Percentiles rank a stretch among this genome's conserved stretches.
Evolutionary conservation across 306 rosid species (phyloP).

Genomic region (Adenanthera pavonina): DNA sequence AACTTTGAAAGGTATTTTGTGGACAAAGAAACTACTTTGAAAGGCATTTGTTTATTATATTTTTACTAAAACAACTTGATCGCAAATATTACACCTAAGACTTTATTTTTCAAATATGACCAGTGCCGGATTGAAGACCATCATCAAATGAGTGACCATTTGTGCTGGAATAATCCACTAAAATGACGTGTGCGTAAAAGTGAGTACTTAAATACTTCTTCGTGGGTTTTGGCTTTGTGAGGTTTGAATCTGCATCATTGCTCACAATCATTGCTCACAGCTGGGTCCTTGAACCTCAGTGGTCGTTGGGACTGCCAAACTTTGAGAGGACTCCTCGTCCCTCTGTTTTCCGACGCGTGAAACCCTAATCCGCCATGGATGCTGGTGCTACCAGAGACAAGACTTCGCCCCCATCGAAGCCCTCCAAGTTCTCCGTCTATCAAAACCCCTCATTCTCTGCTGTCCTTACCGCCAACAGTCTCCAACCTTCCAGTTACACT

Average conservation of each 20-base stretch:
- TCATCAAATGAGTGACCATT: background rate
- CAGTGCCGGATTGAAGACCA: background rate
- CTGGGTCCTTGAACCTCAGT: background rate
- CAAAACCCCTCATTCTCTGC: slow-evolving; percentile 81
- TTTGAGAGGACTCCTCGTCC: background rate
- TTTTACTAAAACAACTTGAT: background rate
- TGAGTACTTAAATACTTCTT: too few relatives aligned
- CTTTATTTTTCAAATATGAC: background rate
- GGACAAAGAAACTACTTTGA: too few relatives aligned
- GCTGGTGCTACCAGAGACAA: slow-evolving; percentile 43
- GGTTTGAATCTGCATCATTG: background rate
- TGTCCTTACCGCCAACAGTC: slow-evolving; percentile 77
- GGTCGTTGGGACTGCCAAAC: background rate
- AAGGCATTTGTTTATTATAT: too few relatives aligned
- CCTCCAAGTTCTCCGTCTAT: slow-evolving; percentile 73
- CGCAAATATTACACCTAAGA: background rate
- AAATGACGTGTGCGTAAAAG: too few relatives aligned
- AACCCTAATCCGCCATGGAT: slow-evolving; percentile 47
- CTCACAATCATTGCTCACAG: background rate
- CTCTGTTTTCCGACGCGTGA: background rate
- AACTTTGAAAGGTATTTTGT: too few relatives aligned
- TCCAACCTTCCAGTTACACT: slow-evolving; percentile 72
- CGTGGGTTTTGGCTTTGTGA: background rate
- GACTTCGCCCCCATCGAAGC: slow-evolving; percentile 55
- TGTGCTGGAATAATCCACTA: too few relatives aligned